Base-by-base conservation (phyloP, 2,329 filamentous ascomycete species). In the Colletotrichum sp. region DNA sequence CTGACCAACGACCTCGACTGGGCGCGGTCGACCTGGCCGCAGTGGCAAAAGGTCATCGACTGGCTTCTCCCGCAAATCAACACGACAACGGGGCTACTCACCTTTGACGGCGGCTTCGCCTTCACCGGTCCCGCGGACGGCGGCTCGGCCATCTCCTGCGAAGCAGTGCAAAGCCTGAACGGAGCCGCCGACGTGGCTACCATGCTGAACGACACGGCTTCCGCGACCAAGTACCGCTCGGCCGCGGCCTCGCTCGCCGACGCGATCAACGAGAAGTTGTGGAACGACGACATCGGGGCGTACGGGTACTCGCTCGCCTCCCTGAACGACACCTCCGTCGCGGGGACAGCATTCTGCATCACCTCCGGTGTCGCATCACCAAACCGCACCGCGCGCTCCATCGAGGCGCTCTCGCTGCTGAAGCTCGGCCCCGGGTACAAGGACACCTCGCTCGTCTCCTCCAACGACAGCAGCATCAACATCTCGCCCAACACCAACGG, bases 401-500 rank as follows among this genome's bases (percentile, higher is more conserved):
- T 80, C 25, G 67, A 62, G 7, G 76, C 76, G 2, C 52, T 79
- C 2, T 65, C 70, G 7, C 15, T n/a, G 3, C 57, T 81, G 6
- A 34, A 19, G 32, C 76, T 80, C 2, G 59, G 62, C 3, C 77
- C 78, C 3, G 79, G 80, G 2, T 81, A 79, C 73, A 78, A 76
- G 32, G 79, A 81, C 68, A 44, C 32, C 34, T 78, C 79, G 5
- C 69, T 34, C 2, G 71, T 73, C 2, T 71, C 72, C 4, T 55
- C 76, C 13, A 44, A 72, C n/a, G 67, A 61, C 85, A 87, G 2
- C 69, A 82, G 82, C 44, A 82, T 81, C 77, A 85, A 82, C 67
- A 84, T 88, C 39, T 88, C 86, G 5, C 87, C 89, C 13, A 89
- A 88, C 78, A 89, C 86, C 29, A 86, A 83, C 15, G 86, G 86